A percentile compares a stretch with the other conserved stretches of the same genome.
Evolutionary conservation across 208 protist genomes (phyloP).

Genomic region (Acanthamoeba culbertsoni): DNA sequence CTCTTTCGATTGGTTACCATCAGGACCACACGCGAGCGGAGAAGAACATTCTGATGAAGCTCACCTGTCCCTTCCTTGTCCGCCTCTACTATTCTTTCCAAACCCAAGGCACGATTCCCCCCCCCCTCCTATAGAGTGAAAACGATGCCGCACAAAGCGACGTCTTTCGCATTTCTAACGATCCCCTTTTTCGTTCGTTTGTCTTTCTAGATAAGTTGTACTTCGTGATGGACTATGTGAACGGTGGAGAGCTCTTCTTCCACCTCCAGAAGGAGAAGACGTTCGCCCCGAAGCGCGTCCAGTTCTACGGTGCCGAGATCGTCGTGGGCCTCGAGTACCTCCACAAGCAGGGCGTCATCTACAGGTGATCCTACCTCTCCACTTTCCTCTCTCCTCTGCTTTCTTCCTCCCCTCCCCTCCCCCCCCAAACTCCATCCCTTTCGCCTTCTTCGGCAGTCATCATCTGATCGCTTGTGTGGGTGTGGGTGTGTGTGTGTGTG

Average conservation of each 20-base stretch:
- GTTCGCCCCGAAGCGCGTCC: neutral
- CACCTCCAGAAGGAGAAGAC: constrained; percentile 86
- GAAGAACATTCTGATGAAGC: constrained; percentile 77
- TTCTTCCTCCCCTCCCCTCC: too few species aligned
- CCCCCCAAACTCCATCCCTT: too few species aligned
- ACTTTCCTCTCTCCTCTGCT: constrained; percentile 59
- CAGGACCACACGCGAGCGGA: constrained; percentile 79
- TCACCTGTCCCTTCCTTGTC: constrained; percentile 84
- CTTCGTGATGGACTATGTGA: constrained; percentile 85
- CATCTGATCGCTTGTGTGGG: too few species aligned
- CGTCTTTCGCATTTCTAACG: too few species aligned
- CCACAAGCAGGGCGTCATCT: constrained; percentile 79
- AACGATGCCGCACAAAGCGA: too few species aligned
- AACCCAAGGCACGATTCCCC: constrained; percentile 86
- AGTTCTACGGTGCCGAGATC: constrained; percentile 77
- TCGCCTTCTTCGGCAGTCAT: too few species aligned
- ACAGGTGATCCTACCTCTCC: constrained; percentile 78
- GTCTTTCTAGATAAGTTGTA: neutral
- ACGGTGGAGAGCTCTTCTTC: constrained; percentile 91
- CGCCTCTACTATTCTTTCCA: constrained; percentile 95
- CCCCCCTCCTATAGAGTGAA: too few species aligned
- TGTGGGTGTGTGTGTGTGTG: too few species aligned
- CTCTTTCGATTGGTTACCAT: neutral
- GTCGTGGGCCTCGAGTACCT: constrained; percentile 80
- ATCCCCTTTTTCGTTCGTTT: too few species aligned